Conservation (phyloP, 192 early-diverging fungal species). For the Gorgonomyces haynaldii region DNA sequence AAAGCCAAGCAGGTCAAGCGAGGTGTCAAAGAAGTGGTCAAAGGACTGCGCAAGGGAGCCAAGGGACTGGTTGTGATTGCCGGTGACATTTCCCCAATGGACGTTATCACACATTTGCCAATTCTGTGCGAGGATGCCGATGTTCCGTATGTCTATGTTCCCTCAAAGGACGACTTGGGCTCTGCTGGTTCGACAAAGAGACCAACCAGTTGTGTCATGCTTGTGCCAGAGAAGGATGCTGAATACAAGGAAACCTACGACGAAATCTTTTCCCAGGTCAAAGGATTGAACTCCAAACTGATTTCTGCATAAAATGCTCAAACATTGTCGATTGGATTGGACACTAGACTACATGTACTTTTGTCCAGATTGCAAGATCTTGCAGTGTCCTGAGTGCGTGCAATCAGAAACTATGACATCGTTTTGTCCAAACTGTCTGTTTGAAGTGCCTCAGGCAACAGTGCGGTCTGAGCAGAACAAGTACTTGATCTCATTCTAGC, state of each 20-base stretch:
- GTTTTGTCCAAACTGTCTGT: conserved; percentile 93
- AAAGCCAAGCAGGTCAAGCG: conserved; percentile 81
- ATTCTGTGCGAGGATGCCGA: conserved; percentile 93
- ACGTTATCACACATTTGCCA: conserved; percentile 95
- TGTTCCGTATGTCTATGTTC: conserved; percentile 93
- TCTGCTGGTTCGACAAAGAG: conserved; percentile 86
- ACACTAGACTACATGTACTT: no score
- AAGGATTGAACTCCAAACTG: conserved; percentile 11
- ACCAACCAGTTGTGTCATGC: conserved; percentile 84
- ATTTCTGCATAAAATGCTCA: no score
- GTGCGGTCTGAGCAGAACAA: conserved; percentile 93
- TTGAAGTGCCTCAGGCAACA: conserved; percentile 91
- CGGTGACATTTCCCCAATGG: conserved; percentile 92
- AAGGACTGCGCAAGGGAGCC: conserved; percentile 87
- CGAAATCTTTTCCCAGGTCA: conserved; percentile 64
- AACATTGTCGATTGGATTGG: no score
- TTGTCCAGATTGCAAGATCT: conserved; percentile 74
- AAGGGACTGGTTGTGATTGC: conserved; percentile 94
- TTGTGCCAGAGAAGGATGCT: conserved; percentile 69
- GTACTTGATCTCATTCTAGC: conserved; percentile 31
- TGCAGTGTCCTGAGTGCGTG: conserved; percentile 72
- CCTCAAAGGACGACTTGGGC: conserved; percentile 91
- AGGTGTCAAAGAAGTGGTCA: conserved; percentile 96
- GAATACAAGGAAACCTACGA: conserved; percentile 83
- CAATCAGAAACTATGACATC: conserved; percentile 77